Base-by-base conservation (phyloP, 139 green algal species). In the Chloropicon primus region DNA sequence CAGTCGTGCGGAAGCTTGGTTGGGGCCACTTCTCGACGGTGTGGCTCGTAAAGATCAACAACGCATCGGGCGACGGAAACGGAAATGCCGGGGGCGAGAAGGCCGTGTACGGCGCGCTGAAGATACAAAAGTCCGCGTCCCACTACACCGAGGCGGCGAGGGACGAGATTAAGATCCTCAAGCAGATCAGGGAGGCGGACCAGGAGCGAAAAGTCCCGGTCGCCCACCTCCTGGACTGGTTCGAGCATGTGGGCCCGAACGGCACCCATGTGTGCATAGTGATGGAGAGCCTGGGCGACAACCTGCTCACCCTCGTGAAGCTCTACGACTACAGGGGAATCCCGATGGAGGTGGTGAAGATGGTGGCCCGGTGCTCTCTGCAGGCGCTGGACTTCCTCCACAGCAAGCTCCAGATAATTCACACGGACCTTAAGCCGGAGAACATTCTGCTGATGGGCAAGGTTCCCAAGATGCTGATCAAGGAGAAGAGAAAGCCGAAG, bases 21-120 rank as follows among this genome's bases (percentile, higher is more conserved):
- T 99, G 96, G 96, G 96, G 96, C n/a, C 96, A 99, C 87, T 99
- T 99, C 84, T 95, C 87, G 26, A 99, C 96, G 0, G 94, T 98
- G 23, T 99, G 96, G 96, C 87, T 97, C 2, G 26, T 27, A 3
- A 77, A 10, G 74, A 53, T 77, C 24, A 17, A 21, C 17, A 17
- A 17, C 17, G n/a, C 17, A 17, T 10, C n/a, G 23, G 73, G 54
- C 23, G 24, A 76, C n/a, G 10, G 53, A 71, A 3, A 10, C 29
- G 82, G 22, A 83, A 27, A 71, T 21, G 27, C 17, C 75, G n/a
- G 82, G 82, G 27, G 85, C 85, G 53, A 84, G 2, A 89, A 72
- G 1, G 81, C 76, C 10, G 74, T 53, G 26, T 72, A 88, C 24
- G 74, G 72, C 2, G 88, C 89, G 1, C 75, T 92, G 80, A 92